phyloP scores from a whole-genome alignment of 192 early-diverging fungal genomes.

The Chytriomyces sp. region DNA sequence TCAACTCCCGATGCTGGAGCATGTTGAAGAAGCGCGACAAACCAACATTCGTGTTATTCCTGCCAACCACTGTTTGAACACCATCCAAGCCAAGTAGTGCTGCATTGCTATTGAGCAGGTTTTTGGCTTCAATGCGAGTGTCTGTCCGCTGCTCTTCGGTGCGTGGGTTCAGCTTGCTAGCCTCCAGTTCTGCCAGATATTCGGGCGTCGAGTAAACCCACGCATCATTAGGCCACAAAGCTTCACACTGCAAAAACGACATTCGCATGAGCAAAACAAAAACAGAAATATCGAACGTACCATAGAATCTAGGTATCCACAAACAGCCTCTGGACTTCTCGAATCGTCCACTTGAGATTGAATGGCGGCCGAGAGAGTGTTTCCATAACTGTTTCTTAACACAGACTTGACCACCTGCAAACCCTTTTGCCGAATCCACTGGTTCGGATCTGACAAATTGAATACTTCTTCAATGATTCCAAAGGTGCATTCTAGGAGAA shows the following conservation, averaged over 20 bases:
- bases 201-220: slow-evolving; percentile 25
- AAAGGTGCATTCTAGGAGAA: slow-evolving; percentile 48
- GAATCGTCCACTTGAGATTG: slow-evolving; percentile 23
- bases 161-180: slow-evolving; percentile 26
- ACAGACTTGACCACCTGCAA: slow-evolving; percentile 47
- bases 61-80: slow-evolving; percentile 38
- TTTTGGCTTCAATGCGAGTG: slow-evolving; percentile 37
- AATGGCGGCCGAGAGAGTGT: slow-evolving; percentile 30
- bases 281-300: neutral
- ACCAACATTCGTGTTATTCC: slow-evolving; percentile 35
- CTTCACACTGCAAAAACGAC: slow-evolving; percentile 1
- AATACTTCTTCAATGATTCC: slow-evolving; percentile 53
- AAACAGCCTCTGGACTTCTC: slow-evolving; percentile 21
- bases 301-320: slow-evolving; percentile 31
- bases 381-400: slow-evolving; percentile 43
- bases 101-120: slow-evolving; percentile 28
- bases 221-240: slow-evolving; percentile 42
- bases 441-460: slow-evolving; percentile 36
- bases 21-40: slow-evolving; percentile 47
- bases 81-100: slow-evolving; percentile 22
- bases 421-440: slow-evolving; percentile 52
- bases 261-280: neutral
- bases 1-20: slow-evolving; percentile 41
- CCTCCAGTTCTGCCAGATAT: slow-evolving; percentile 2
- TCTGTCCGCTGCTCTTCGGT: slow-evolving; percentile 37